These are phyloP conservation scores for Inosperma sp. DNA, from an alignment of 768 basidiomycete genomes.

Conservation along the genomic window DNA sequence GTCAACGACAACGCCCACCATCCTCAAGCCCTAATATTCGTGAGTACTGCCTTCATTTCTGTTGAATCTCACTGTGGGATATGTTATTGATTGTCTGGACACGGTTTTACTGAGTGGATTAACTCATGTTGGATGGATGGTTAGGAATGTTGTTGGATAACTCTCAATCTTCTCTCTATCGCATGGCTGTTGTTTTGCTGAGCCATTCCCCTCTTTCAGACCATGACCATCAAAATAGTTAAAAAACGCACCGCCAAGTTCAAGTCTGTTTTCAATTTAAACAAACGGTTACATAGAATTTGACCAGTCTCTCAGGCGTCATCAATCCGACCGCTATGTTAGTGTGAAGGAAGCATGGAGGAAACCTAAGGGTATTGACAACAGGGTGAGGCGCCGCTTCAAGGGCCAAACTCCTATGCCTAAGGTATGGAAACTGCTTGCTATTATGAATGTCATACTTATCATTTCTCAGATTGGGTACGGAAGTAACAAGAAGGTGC, in stretches of 20 bases:
- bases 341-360: conserved; percentile 98
- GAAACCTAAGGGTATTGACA: conserved; percentile 99
- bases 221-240: conserved; percentile 65
- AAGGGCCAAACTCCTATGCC: conserved; percentile 97
- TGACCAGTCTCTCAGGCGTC: conserved; percentile 57
- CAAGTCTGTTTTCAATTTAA: conserved; percentile 58
- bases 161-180: not conserved
- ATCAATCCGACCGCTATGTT: conserved; percentile 98
- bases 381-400: conserved; percentile 92
- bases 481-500: conserved; percentile 83
- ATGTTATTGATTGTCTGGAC: too few relatives aligned
- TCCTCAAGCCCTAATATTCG: conserved; percentile 49
- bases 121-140: not conserved
- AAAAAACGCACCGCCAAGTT: conserved; percentile 98
- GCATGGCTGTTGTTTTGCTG: too few relatives aligned
- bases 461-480: conserved; percentile 60
- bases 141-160: not conserved
- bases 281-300: not conserved
- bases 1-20: conserved; percentile 38
- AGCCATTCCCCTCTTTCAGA: conserved; percentile 22
- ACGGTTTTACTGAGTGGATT: not conserved
- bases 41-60: conserved; percentile 53
- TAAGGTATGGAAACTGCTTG: conserved; percentile 53
- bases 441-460: conserved; percentile 1
- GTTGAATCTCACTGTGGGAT: too few relatives aligned